Base-by-base conservation (phyloP, 352 stramenopile genomes). In the Pythium angustatum region DNA sequence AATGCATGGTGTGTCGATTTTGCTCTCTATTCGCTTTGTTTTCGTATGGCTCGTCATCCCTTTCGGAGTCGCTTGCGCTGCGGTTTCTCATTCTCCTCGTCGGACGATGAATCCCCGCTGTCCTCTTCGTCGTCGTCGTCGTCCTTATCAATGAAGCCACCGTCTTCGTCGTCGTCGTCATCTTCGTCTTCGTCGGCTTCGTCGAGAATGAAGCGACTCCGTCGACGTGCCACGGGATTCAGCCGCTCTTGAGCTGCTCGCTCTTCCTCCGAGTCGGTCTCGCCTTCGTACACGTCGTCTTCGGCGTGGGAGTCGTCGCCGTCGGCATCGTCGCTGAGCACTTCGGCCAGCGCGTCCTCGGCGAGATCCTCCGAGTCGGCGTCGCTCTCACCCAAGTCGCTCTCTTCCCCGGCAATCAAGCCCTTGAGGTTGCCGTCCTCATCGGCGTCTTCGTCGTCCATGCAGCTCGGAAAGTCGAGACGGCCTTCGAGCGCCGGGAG, bases 391-490 rank as follows among this genome's bases (percentile, higher is more conserved):
- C 77, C 84, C n/a, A 77, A 59, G 45, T 91, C 83, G 27, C 81
- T 89, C 44, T 88, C 84, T 15, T 92, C 82, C 41, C 85, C 75
- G 15, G 64, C 80, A 27, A 91, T 76, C 27, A 94, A 72, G 0
- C 81, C 87, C 33, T 81, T 83, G 14, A 96, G 50, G 52, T 96
- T 96, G 10, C 85, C 87, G 48, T 93, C 85, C 55, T 91, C 87
- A 28, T 96, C 83, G 0, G 85, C 79, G 34, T 94, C 87, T 75
- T 92, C 87, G 31, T 91, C 71, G 60, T 91, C 78, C 43, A 92
- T 77, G 54, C 87, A 78, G 40, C 76, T 93, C 0, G 87, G 87
- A 41, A 96, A 94, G 55, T 96, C 87, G 17, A 96, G 58, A 56
- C 78, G 68, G 9, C 70, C 81, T 60, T 64, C 64, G 44, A 91